These are phyloP conservation scores for Microcyclospora pomicola DNA, from an alignment of 2,329 filamentous ascomycete genomes.

Conservation along the genomic window DNA sequence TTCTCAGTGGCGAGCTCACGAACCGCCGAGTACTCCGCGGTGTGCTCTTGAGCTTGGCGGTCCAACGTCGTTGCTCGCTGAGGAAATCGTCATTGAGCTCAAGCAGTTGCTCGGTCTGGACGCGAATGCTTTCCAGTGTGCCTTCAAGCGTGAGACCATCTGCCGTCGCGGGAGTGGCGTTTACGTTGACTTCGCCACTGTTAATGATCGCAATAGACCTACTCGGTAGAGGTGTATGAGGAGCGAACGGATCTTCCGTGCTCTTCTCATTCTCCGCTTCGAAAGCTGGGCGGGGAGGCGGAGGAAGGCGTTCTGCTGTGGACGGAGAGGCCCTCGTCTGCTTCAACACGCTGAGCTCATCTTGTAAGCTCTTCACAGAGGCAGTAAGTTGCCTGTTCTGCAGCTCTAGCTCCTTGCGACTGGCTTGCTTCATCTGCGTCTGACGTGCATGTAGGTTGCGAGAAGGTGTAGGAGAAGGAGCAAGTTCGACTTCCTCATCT, in stretches of 20 bases:
- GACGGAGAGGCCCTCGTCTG: background rate
- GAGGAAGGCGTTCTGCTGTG: background rate
- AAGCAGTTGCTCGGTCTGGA: conserved; percentile 22
- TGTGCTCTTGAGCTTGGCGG: conserved; percentile 4
- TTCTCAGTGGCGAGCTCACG: background rate
- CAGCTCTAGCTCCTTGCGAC: conserved; percentile 4
- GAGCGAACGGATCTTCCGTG: conserved; percentile 6
- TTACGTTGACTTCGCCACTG: background rate
- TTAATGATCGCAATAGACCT: background rate
- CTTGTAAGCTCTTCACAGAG: conserved; percentile 6
- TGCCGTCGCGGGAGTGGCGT: background rate
- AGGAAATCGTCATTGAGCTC: conserved; percentile 23
- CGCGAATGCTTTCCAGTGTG: conserved; percentile 18
- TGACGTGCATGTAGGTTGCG: too few species aligned
- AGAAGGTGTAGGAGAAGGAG: too few species aligned
- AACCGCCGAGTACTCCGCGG: background rate
- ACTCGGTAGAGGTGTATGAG: background rate
- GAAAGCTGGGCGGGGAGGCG: too few species aligned
- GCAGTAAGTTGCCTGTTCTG: conserved; percentile 7
- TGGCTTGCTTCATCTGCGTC: background rate
- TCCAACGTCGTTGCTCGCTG: conserved; percentile 17
- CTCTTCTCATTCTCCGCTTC: background rate
- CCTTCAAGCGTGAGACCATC: conserved; percentile 17
- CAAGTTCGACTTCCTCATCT: conserved; percentile 5
- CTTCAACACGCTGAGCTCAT: conserved; percentile 5